These are phyloP conservation scores for Apiosordaria backusii DNA, from an alignment of 495 filamentous ascomycete genomes.

Conservation along the genomic window DNA sequence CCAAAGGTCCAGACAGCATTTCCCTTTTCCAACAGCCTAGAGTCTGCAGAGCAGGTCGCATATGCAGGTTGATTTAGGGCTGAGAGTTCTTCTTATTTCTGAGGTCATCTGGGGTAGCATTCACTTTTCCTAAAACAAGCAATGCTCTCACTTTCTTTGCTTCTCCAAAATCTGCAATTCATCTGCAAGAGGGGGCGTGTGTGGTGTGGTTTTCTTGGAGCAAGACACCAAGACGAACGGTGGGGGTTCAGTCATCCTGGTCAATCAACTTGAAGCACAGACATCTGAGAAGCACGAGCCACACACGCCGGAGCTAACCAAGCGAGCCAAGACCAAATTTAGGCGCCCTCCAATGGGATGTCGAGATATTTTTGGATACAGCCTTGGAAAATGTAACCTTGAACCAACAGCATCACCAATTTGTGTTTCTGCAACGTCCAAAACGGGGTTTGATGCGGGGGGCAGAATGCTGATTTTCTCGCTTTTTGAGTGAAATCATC, in stretches of 20 bases:
- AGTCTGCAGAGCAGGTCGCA: not conserved
- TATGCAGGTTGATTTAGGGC: not conserved
- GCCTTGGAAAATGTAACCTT: not conserved
- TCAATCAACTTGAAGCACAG: not conserved
- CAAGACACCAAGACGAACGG: not conserved
- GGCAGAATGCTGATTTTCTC: not conserved
- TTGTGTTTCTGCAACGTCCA: not conserved
- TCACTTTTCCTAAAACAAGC: not conserved
- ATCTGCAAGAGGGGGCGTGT: not conserved
- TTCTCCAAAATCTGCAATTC: not conserved
- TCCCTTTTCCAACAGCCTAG: not conserved
- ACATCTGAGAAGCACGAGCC: not conserved
- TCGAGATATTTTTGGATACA: slow-evolving; percentile 5
- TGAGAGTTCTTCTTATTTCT: not conserved
- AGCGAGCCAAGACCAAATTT: not conserved
- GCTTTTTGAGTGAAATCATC: not conserved
- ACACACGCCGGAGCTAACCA: too few species aligned
- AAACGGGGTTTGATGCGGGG: not conserved
- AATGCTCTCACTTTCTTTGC: not conserved
- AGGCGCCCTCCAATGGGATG: slow-evolving; percentile 8
- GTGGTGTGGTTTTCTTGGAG: not conserved
- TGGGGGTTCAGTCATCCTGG: not conserved
- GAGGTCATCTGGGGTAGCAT: not conserved
- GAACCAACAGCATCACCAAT: slow-evolving; percentile 4
- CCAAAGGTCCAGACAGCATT: not conserved